These are phyloP conservation scores for Gyromitra esculenta DNA, from an alignment of 2,329 filamentous ascomycete genomes.

Conservation along the genomic window DNA sequence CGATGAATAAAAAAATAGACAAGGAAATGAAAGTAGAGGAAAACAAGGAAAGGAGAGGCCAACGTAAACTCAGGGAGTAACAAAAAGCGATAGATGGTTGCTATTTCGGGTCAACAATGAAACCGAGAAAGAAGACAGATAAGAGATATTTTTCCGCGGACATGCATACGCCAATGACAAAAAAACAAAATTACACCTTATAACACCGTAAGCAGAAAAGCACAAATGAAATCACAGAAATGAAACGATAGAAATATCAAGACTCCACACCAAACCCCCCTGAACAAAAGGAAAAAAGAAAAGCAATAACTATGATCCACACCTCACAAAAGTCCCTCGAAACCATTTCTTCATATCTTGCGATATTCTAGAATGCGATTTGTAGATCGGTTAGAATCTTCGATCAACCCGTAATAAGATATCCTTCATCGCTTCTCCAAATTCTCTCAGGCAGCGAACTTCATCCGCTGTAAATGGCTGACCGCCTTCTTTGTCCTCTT, in stretches of 20 bases:
- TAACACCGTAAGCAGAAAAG: constrained; percentile 29
- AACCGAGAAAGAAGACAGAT: constrained; percentile 17
- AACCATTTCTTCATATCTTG: constrained; percentile 16
- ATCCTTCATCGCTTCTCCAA: constrained; percentile 55
- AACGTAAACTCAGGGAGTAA: constrained; percentile 24
- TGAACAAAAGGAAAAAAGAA: constrained; percentile 11
- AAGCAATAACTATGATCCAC: not conserved
- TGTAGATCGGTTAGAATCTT: constrained; percentile 26
- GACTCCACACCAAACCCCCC: constrained; percentile 19
- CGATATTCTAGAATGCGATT: constrained; percentile 4
- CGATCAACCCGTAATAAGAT: constrained; percentile 51
- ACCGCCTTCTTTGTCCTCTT: constrained; percentile 33
- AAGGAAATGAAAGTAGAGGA: constrained; percentile 23
- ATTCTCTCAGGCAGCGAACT: constrained; percentile 52
- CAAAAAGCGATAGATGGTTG: not conserved
- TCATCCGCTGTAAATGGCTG: constrained; percentile 52
- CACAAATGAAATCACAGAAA: constrained; percentile 2
- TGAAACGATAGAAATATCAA: constrained; percentile 31
- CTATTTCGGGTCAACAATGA: not conserved
- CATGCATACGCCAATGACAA: constrained; percentile 14
- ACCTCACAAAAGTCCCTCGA: constrained; percentile 23
- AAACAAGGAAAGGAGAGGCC: constrained; percentile 10
- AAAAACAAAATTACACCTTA: constrained; percentile 23
- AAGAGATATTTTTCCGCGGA: constrained; percentile 31
- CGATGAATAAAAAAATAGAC: constrained; percentile 20